phyloP scores from a whole-genome alignment of 2,329 filamentous ascomycete genomes.

The Neofusicoccum cordaticola region DNA sequence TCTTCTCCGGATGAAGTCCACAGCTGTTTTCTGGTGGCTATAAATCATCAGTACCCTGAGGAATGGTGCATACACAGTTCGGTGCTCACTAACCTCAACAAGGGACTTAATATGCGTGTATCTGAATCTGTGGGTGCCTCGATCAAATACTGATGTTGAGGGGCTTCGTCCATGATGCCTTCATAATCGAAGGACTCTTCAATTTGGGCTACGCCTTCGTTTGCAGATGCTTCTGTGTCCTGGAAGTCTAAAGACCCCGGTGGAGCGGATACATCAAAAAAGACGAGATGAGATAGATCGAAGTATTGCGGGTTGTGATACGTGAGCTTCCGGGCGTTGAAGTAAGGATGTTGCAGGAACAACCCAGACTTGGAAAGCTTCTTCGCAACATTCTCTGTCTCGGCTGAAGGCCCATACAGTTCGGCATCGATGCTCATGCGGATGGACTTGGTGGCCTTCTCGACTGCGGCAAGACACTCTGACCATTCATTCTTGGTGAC shows the following conservation, averaged over 20 bases:
- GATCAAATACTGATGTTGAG: constrained; percentile 4
- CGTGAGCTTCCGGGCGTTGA: background rate
- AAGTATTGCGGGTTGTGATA: background rate
- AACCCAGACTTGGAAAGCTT: background rate
- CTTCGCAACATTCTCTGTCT: background rate
- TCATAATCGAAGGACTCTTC: background rate
- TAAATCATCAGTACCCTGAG: background rate
- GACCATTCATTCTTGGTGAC: background rate
- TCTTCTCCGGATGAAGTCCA: constrained; percentile 30
- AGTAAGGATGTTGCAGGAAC: background rate
- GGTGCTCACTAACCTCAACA: background rate
- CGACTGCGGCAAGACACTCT: background rate
- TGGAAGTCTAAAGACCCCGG: background rate
- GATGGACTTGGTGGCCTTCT: background rate
- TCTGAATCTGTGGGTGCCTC: background rate
- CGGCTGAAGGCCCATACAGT: background rate
- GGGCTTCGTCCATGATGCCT: constrained; percentile 13
- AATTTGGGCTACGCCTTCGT: background rate
- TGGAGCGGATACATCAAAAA: background rate
- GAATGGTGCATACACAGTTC: background rate
- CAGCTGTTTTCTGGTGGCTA: constrained; percentile 28
- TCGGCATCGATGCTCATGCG: background rate
- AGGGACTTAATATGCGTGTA: background rate
- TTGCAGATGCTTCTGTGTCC: background rate
- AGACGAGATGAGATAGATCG: background rate